Evolutionary conservation across 805 yeast species (phyloP), one percentile per base, ranked within the genome.

Genomic region (Peterozyma toletana): DNA sequence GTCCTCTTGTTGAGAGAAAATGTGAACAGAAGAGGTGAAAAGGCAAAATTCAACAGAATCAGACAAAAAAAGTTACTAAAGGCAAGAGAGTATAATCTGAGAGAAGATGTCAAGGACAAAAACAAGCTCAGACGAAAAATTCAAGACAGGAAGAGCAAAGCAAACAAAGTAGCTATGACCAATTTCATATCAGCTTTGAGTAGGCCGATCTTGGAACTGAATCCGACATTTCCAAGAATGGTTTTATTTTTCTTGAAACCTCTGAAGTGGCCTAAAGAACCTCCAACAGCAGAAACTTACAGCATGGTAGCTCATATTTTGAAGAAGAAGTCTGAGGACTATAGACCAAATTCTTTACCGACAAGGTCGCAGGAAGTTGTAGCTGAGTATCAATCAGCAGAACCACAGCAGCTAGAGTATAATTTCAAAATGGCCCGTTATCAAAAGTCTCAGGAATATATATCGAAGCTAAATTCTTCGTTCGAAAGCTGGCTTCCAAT

Each of bases 11-110:
- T 78, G 35, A 54, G 83, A 30, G 63, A 69, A 0, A 66, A 71
- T 38, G 83, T 78, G 21, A 72, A 71, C 37, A 62, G 81, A 35
- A 57, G 80, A 9, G 80, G 80, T 11, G 72, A 75, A 47, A 63
- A 56, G 41, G 64, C 64, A 4, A 31, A 31, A 5, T 21, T 21
- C 27, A 11, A 11, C 9, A 31, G 10, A 9, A 14, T 14, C 13
- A 31, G 34, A 9, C 13, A 31, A 31, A 55, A 78, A 31, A 53
- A 78, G 33, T 58, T 63, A 15, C 47, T 55, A 35, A 57, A 71
- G 14, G 68, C 79, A 0, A 63, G 60, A 47, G 59, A 62, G 37
- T 73, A 77, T 53, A 71, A 74, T 50, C 53, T 74, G 13, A 59
- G 78, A 38, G 69, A 66, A 31, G 68, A 68, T 21, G 81, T 77